Base-by-base conservation (phyloP, 805 yeast genomes). In the Pichia exigua region DNA sequence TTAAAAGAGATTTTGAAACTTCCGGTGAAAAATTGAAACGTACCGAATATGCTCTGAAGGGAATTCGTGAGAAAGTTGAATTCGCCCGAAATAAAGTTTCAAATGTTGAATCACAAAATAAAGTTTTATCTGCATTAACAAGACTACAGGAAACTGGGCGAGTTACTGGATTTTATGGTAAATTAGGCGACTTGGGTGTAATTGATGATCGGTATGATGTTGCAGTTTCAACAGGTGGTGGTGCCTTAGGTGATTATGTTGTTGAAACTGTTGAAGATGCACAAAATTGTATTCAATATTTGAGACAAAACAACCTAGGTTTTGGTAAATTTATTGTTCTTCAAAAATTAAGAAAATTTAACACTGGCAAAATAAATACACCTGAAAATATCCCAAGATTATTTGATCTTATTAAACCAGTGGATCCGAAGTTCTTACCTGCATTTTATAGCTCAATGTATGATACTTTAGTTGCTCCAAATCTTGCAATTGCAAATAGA, bases 161-260 rank as follows among this genome's bases (percentile, higher is more conserved):
- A 59, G 78, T 95, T 24, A 71, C 72, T 8, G 99, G 98, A 0
- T 87, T 92, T 59, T 76, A 87, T 64, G 99, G 98, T 0, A 74
- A 97, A 55, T 70, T 94, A 17, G 99, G 99, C 18, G 95, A 89
- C 59, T 71, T 94, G 44, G 99, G 97, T n/a, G 76, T 78, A 2
- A 94, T 94, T 56, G 96, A 89, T 64, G 87, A 85, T 57, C 77
- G 79, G 60, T 94, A 86, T 65, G 98, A 95, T 67, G 79, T 90
- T 48, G 99, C 99, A 0, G 81, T 94, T 10, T 90, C 98, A 0
- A 94, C 98, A 0, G 98, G 97, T 0, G 89, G 94, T 57, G 90
- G 95, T 1, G 83, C 91, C 10, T 73, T 94, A 52, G 95, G 92
- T 64, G 92, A 95, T 55, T 82, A 90, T 75, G 98, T 94, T 18